phyloP scores from a whole-genome alignment of 805 yeast species.

The Vanderwaltozyma tropicalis region DNA sequence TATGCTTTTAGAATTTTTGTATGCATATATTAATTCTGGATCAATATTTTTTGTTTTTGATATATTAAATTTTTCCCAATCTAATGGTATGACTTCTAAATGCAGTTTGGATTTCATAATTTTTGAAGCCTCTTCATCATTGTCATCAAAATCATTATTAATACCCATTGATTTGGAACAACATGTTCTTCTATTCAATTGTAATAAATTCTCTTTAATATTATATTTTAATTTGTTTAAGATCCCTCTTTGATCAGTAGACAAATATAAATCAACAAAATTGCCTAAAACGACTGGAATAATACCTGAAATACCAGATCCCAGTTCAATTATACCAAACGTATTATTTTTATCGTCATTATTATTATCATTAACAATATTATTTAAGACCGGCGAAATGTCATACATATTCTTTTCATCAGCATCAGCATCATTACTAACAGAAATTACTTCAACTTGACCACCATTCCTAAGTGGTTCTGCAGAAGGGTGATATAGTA shows the following conservation, averaged over 20 bases:
- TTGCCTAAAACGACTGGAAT: conserved; percentile 21
- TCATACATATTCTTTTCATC: not conserved
- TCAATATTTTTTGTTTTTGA: conserved; percentile 2
- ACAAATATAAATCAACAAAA: conserved; percentile 19
- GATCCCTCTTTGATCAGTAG: conserved; percentile 28
- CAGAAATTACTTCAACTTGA: conserved; percentile 1
- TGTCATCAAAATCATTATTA: not conserved
- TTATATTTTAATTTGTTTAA: conserved; percentile 20
- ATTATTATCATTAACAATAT: not conserved
- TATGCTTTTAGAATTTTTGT: conserved; percentile 4
- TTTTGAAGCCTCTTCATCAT: not conserved
- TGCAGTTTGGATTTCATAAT: not conserved
- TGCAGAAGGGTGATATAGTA: conserved; percentile 18
- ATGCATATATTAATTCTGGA: not conserved
- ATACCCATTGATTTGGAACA: conserved; percentile 7
- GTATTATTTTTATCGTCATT: not conserved
- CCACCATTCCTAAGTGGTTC: conserved; percentile 12
- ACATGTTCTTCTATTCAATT: conserved; percentile 14
- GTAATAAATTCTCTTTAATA: conserved; percentile 17
- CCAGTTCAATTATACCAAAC: conserved; percentile 22
- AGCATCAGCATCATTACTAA: not conserved
- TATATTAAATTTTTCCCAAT: conserved; percentile 25
- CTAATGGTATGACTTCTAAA: conserved; percentile 19
- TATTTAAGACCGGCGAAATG: not conserved
- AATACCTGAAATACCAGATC: conserved; percentile 27